Base-by-base conservation (phyloP, 2,329 filamentous ascomycete genomes). In the Zarea fungicola region DNA sequence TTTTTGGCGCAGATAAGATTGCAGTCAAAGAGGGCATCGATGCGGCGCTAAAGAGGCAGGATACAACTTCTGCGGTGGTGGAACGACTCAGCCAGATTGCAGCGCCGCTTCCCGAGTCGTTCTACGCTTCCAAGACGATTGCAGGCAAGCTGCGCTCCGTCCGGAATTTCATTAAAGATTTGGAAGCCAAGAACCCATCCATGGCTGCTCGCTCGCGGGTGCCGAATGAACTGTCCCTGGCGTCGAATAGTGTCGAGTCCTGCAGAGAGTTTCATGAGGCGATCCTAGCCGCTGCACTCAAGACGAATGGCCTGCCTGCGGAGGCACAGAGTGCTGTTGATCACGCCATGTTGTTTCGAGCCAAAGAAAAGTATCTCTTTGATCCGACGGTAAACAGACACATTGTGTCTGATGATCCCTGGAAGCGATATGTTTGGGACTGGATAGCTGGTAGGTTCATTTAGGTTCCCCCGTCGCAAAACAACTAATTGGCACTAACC, bases 381-480 rank as follows among this genome's bases (percentile, higher is more conserved):
- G 72, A 90, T 58, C 82, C 81, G 51, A 66, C 68, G 14, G 76
- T 71, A 41, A 93, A 93, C 58, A 77, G 78, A 53, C 67, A 75
- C 6, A 77, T 91, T n/a, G 76, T 87, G 1, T 71, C 75, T 6
- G 85, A 89, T 52, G 84, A 91, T 58, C 80, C 78, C 25, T 88
- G 86, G 80, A 71, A 92, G n/a, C 77, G 82, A 50, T 84, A 87
- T 49, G 70, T 87, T n/a, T 95, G 89, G 89, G 78, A 81, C 40
- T 88, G 87, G 75, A 74, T 91, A 41, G 75, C 78, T 51, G 81
- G 85, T 82, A 60, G 60, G 71, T 74, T 11, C 39, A 28, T 34
- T 53, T 11, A 10, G 14, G 9, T n/a, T 8, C 9, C n/a, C 6
- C 1, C 22, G 19, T 5, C 5, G 7, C 3, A n/a, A 13, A 11